Conservation (phyloP, 2,329 filamentous ascomycete genomes). For the Botrytis squamosa region DNA sequence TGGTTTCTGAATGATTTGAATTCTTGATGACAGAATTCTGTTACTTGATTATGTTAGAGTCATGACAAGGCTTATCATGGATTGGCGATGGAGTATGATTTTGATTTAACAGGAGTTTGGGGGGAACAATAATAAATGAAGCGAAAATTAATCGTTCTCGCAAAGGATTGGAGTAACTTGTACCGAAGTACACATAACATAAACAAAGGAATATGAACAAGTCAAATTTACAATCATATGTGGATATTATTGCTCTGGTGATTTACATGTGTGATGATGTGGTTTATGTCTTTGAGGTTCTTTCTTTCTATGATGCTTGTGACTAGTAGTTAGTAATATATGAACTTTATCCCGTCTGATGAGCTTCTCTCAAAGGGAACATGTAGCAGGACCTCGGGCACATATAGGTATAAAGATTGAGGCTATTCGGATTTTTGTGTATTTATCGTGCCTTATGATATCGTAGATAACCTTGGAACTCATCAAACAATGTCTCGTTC, state of each 20-base stretch:
- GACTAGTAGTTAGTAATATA: neutral
- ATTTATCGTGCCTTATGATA: neutral
- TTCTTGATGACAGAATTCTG: neutral
- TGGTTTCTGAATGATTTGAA: neutral
- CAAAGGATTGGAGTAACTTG: neutral
- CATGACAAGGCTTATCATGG: neutral
- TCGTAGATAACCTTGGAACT: neutral
- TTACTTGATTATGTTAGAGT: neutral
- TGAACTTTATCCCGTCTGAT: neutral
- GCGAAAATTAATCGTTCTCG: constrained; percentile 18
- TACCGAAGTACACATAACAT: neutral
- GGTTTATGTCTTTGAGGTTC: neutral
- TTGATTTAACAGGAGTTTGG: neutral
- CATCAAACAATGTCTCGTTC: neutral
- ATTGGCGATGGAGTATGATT: neutral
- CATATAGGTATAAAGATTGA: neutral
- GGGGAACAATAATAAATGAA: neutral
- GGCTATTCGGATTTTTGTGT: neutral
- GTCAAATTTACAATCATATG: neutral
- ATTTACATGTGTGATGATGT: neutral
- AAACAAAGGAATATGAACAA: constrained; percentile 12
- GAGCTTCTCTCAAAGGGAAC: neutral
- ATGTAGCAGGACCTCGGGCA: neutral
- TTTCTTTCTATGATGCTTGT: neutral
- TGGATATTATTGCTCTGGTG: neutral